Evolutionary conservation across 768 basidiomycete species (phyloP), one percentile per base, ranked within the genome.

Genomic region (Cubamyces sp.): DNA sequence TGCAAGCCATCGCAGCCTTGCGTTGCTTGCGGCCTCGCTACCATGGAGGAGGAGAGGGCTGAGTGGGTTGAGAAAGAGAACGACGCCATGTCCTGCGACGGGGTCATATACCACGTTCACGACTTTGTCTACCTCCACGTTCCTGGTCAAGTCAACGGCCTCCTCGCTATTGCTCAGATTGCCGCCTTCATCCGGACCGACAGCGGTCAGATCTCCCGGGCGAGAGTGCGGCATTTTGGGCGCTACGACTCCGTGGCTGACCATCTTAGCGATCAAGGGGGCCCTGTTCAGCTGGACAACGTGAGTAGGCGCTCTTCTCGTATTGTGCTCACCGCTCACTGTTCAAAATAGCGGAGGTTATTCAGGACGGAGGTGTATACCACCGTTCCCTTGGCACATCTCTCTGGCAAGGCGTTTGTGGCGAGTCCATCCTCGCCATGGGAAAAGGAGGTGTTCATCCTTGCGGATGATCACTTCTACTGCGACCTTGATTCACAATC

Each of bases 101-200:
- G 82, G 3, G 69, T 76, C 11, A 64, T 69, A 0, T 91, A 85
- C 68, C 90, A 91, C 66, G 55, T 75, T 9, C 52, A 79, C 47
- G 90, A 91, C 63, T 90, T 84, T 62, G 79, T 89, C 11, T 91
- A 88, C 68, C 54, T 88, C 41, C 78, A 76, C 42, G 55, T 61
- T 12, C 34, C 53, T 3, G 37, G 28, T 74, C 74, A 16, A 62
- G 65, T 74, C 12, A 58, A 69, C 16, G 67, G 69, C 9, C 68
- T 81, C 0, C 77, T 87, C 45, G 69, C 76, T 5, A 83, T 91
- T 54, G 87, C 79, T 0, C 88, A 89, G 65, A 82, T 92, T 41
- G 62, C 75, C 16, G 68, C 73, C 4, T 70, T 88, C 26, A 52
- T 60, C 19, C 64, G 63, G 66, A n/a, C 69, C 69, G 26, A 49